A percentile compares a stretch with the other conserved stretches of the same genome.
phyloP scores from a whole-genome alignment of 352 stramenopile genomes.

The Pythium inflatum region DNA sequence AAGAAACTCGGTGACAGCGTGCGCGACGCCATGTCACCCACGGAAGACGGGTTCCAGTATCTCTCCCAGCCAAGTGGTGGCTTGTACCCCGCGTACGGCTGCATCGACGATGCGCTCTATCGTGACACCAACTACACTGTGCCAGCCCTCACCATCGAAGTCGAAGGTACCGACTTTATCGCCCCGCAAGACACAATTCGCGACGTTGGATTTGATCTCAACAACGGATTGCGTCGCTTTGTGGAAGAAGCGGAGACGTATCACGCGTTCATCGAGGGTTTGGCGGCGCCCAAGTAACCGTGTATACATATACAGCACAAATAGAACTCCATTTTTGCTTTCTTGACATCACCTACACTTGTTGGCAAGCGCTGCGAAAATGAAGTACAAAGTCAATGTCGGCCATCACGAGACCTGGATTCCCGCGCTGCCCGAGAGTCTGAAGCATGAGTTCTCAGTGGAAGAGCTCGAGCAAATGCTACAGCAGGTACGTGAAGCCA shows the following conservation, averaged over 20 bases:
- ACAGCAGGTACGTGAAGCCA: constrained; percentile 45
- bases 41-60: constrained; percentile 44
- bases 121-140: constrained; percentile 64
- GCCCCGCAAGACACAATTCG: constrained; percentile 62
- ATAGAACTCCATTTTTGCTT: constrained; percentile 2
- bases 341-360: background rate
- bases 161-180: constrained; percentile 74
- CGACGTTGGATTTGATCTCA: constrained; percentile 53
- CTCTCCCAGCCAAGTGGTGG: constrained; percentile 53
- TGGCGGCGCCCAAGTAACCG: constrained; percentile 11
- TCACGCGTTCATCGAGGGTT: constrained; percentile 41
- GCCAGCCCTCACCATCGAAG: constrained; percentile 69
- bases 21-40: constrained; percentile 48
- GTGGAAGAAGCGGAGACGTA: constrained; percentile 57
- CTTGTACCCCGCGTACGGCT: constrained; percentile 74
- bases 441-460: constrained; percentile 66
- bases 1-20: constrained; percentile 50
- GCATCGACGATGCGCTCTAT: constrained; percentile 69
- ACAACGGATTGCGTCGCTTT: constrained; percentile 63
- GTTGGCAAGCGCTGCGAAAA: too few relatives aligned
- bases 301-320: background rate
- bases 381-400: constrained; percentile 54
- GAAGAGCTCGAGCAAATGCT: constrained; percentile 73
- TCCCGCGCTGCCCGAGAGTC: constrained; percentile 47
- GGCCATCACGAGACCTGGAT: constrained; percentile 52